Evolutionary conservation across 2,329 filamentous ascomycete genomes (phyloP), one percentile per base, ranked within the genome.

Genomic region (Plenodomus biglobosus): DNA sequence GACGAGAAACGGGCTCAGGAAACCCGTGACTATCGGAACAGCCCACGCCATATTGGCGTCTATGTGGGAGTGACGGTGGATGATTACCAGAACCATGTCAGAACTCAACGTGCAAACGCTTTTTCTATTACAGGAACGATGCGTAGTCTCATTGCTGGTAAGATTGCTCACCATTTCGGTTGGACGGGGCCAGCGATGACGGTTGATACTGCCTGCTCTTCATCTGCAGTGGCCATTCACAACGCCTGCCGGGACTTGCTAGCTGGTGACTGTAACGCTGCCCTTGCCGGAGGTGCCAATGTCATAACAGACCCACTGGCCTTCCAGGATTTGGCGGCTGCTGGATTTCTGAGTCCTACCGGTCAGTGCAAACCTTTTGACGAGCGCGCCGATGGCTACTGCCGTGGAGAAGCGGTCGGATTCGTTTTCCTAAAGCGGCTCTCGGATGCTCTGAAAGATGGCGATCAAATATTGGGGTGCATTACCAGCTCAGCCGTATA

Each of bases 401-500:
- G 67, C 49, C 62, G 70, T 3, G 66, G 44, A 3, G 70, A 73
- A 24, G 68, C 48, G 2, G 50, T 65, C 27, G 69, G 50, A 0
- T 47, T 58, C 1, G 42, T 70, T 1, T 45, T 73, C 10, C 15
- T 73, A 11, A 73, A 73, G 50, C 51, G 69, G 0, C 46, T 69
- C 2, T 58, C 63, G 11, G 70, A 72, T 44, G 70, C 70, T 3
- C 22, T 63, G 4, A 61, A 58, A 0, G 64, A 71, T 35, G 59
- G 60, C 2, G 76, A 79, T 55, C 73, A 41, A 1, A 69, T 53
- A n/a, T 53, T 59, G 4, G 70, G 50, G 6, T 44, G 63, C 13
- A 66, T 73, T 34, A 36, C 56, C 4, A 68, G 60, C 3, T 62
- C 70, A 1, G 58, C 51, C 2, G 77, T 72, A 2, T 79, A 79